A percentile compares a stretch with the other conserved stretches of the same genome.
Evolutionary conservation across 1,284 basidiomycete species (phyloP).

Genomic region (Tylopilus sp.): DNA sequence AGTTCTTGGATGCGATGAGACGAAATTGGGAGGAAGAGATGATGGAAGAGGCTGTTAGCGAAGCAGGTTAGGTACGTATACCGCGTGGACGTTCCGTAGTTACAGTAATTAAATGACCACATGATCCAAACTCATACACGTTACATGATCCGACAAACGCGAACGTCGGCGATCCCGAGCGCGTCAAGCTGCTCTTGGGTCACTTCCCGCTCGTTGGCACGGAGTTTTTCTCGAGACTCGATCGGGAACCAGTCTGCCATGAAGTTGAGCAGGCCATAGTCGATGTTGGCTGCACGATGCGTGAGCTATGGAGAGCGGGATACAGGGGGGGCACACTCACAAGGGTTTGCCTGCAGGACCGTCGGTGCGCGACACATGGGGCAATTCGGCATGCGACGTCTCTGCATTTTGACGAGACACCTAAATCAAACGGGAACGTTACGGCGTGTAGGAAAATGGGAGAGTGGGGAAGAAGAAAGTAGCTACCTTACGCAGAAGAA

Average conservation of each 20-base stretch:
- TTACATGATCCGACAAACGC: conserved; percentile 37
- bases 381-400: conserved; percentile 73
- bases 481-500: conserved; percentile 80
- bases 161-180: conserved; percentile 47
- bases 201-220: conserved; percentile 76
- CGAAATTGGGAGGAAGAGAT: conserved; percentile 61
- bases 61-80: conserved; percentile 12
- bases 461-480: not conserved
- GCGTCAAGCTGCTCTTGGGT: conserved; percentile 68
- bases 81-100: too few species aligned
- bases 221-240: conserved; percentile 76
- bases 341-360: conserved; percentile 71
- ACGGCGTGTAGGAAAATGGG: not conserved
- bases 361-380: conserved; percentile 82
- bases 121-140: not conserved
- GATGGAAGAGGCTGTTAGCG: conserved; percentile 63
- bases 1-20: conserved; percentile 61
- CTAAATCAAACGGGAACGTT: conserved; percentile 27
- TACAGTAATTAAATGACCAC: too few species aligned
- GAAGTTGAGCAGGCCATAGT: conserved; percentile 78
- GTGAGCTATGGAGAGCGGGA: not conserved
- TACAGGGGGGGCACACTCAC: conserved; percentile 30
- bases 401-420: conserved; percentile 94
- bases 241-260: conserved; percentile 93
- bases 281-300: conserved; percentile 62